phyloP scores from a whole-genome alignment of 495 filamentous ascomycete genomes.

The Aspergillus wentii region DNA sequence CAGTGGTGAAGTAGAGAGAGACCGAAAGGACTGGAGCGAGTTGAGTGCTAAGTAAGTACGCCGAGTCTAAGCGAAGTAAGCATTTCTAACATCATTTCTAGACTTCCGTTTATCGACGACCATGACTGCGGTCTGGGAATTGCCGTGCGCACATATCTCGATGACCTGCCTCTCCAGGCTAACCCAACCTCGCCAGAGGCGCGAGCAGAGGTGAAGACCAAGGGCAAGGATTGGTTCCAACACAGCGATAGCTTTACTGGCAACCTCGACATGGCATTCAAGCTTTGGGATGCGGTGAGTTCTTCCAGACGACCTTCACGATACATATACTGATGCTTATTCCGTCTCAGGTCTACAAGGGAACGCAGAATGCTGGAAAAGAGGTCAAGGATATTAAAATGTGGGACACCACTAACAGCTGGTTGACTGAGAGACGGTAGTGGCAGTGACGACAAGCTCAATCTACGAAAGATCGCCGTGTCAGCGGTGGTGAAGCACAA shows the following conservation, averaged over 20 bases:
- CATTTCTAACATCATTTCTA: slow-evolving; percentile 36
- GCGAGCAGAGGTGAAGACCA: slow-evolving; percentile 53
- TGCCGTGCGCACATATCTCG: slow-evolving; percentile 87
- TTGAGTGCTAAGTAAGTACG: slow-evolving; percentile 64
- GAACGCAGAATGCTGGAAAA: slow-evolving; percentile 58
- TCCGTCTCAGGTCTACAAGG: slow-evolving; percentile 50
- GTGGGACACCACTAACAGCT: slow-evolving; percentile 63
- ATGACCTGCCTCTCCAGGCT: slow-evolving; percentile 63
- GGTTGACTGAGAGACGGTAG: slow-evolving; percentile 52
- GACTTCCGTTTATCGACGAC: slow-evolving; percentile 80
- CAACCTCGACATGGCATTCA: slow-evolving; percentile 76
- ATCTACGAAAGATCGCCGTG: no score
- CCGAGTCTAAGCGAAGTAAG: not conserved
- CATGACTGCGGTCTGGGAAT: slow-evolving; percentile 84
- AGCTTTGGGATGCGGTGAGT: slow-evolving; percentile 76
- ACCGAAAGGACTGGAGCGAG: slow-evolving; percentile 63
- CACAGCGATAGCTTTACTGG: slow-evolving; percentile 68
- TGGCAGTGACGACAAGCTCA: not conserved
- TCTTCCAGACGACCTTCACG: not conserved
- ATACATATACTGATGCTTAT: not conserved
- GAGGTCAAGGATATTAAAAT: slow-evolving; percentile 58
- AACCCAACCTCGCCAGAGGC: slow-evolving; percentile 54
- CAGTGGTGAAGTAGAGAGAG: slow-evolving; percentile 67
- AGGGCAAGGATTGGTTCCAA: slow-evolving; percentile 69
- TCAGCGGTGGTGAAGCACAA: no score